A percentile compares a stretch with the other conserved stretches of the same genome.
These are phyloP conservation scores for Trapa incisa DNA, from an alignment of 345 rosid species.

Conservation along the genomic window DNA sequence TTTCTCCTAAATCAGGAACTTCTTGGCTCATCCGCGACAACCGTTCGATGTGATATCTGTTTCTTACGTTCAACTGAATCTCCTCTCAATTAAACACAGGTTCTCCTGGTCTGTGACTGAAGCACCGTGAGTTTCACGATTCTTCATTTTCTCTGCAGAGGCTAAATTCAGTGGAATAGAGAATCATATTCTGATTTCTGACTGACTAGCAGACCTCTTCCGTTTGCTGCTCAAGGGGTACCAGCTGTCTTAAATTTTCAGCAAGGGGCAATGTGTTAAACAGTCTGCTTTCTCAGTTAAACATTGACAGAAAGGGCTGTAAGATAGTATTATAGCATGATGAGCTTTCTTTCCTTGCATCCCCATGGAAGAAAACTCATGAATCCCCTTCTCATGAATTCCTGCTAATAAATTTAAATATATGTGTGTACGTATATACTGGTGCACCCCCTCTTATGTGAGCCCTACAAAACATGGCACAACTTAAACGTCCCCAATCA, in stretches of 20 bases:
- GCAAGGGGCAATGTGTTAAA: not conserved
- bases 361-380: not conserved
- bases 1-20: not conserved
- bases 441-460: constrained; percentile 42
- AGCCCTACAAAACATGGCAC: constrained; percentile 35
- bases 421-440: constrained; percentile 17
- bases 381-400: not conserved
- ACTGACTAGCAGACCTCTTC: too few species aligned
- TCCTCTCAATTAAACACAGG: not conserved
- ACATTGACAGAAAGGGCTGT: too few species aligned
- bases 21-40: not conserved
- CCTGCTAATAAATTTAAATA: not conserved
- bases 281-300: too few species aligned
- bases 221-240: not conserved
- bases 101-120: not conserved
- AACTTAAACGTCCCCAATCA: constrained; percentile 7
- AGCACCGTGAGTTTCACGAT: not conserved
- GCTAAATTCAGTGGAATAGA: not conserved
- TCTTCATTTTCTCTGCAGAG: not conserved
- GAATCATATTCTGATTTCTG: not conserved
- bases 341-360: not conserved
- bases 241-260: not conserved
- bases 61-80: not conserved
- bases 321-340: not conserved
- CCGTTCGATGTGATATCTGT: not conserved